Evolutionary conservation across 2,329 filamentous ascomycete genomes (phyloP), one percentile per base, ranked within the genome.

Genomic region (Aspergillus sp.): DNA sequence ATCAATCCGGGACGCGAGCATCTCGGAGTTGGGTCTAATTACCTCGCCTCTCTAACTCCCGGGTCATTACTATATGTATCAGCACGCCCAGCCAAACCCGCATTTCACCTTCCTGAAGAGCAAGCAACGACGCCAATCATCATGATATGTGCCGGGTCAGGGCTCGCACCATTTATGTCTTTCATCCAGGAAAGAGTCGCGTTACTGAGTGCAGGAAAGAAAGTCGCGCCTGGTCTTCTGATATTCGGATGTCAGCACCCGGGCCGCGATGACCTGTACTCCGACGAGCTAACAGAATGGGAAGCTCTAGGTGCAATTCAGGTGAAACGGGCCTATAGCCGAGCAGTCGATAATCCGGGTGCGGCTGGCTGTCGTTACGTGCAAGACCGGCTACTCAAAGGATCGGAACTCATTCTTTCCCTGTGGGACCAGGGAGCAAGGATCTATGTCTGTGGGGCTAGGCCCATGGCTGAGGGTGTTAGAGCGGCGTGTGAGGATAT

Each of bases 361-460:
- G 14, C 42, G 3, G 42, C 10, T 6, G 85, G 82, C 0, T 78
- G 78, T 62, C 79, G 85, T 60, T 54, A 54, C 5, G 81, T 84
- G 2, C 83, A 85, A 63, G 81, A 86, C 53, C 69, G 79, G 11
- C 61, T 85, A 56, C 80, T 78, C 65, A 71, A 75, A 31, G 81
- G 85, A 24, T 69, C 77, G 0, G 71, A 73, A 14, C 75, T 81
- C 6, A 69, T 82, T 3, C 65, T 76, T 5, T 70, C 75, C 45
- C 64, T 85, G 45, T 85, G 81, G 59, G 72, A 78, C 0, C 61
- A 71, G 9, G 81, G 80, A 0, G 82, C 86, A 0, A 83, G 83
- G 67, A 74, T 88, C 0, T 90, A 85, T 67, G 82, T 90, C 1
- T 91, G 88, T 68, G 88, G 89, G 14, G 31, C 31, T 18, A 26